These are phyloP conservation scores for Coix lacrymajobi DNA, from an alignment of 176 grass and related monocot species.

Conservation along the genomic window DNA sequence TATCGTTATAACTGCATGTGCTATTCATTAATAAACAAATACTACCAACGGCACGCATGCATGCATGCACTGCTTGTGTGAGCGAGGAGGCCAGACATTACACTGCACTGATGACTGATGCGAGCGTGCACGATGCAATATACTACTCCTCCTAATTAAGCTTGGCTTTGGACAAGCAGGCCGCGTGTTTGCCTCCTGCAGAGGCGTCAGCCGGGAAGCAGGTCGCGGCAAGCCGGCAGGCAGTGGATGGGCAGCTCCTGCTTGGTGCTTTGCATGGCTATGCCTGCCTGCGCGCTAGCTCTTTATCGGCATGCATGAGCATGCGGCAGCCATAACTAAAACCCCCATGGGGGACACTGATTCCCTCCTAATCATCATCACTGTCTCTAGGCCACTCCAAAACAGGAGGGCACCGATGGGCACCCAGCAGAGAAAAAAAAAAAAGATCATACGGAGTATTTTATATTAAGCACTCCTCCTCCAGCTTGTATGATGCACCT, in stretches of 20 bases:
- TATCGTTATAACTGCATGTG: not conserved
- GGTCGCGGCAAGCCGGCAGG: not conserved
- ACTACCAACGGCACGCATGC: too few relatives aligned
- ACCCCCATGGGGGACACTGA: constrained; percentile 42
- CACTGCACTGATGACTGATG: not conserved
- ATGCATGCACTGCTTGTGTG: too few relatives aligned
- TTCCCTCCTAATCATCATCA: constrained; percentile 67
- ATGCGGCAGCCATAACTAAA: constrained; percentile 36
- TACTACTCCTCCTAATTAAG: too few relatives aligned
- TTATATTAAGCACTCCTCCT: not conserved
- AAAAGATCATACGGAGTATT: not conserved
- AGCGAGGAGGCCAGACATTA: too few relatives aligned
- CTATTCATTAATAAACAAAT: not conserved
- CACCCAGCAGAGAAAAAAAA: not conserved
- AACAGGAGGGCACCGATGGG: not conserved
- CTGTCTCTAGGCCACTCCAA: constrained; percentile 41
- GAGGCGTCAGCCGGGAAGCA: constrained; percentile 25
- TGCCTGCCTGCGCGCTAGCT: not conserved
- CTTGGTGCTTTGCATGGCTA: not conserved
- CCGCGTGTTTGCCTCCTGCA: constrained; percentile 38
- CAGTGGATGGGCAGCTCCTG: not conserved
- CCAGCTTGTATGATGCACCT: constrained; percentile 13
- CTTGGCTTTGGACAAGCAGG: constrained; percentile 23
- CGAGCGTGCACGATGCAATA: constrained; percentile 14
- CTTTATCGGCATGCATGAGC: constrained; percentile 63